Evolutionary conservation across 352 stramenopile species (phyloP).

Genomic region (Lagenidium giganteum): DNA sequence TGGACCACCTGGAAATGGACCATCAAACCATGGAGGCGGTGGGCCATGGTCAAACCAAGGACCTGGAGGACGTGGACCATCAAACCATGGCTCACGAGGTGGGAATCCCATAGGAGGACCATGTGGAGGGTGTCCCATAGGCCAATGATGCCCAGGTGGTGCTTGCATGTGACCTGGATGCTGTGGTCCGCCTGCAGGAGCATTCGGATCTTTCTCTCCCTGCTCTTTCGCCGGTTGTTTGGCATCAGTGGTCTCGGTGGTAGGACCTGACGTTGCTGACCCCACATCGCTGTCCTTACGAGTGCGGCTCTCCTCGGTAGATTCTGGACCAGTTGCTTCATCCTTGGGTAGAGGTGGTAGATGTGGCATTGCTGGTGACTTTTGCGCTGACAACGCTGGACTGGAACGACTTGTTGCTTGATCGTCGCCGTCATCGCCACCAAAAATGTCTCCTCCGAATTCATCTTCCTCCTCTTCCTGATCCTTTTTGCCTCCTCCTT

Average conservation of each 20-base stretch:
- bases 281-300: too few relatives aligned
- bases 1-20: slow-evolving; percentile 55
- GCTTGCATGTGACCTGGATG: slow-evolving; percentile 15
- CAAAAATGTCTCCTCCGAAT: slow-evolving; percentile 84
- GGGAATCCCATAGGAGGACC: slow-evolving; percentile 55
- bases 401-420: slow-evolving; percentile 9
- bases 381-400: slow-evolving; percentile 21
- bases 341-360: slow-evolving; percentile 38
- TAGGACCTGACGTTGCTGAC: too few relatives aligned
- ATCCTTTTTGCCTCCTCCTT: slow-evolving; percentile 67
- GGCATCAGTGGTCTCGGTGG: too few relatives aligned
- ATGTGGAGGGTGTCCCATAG: slow-evolving; percentile 26
- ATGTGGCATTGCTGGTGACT: slow-evolving; percentile 18
- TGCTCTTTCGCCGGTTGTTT: too few relatives aligned
- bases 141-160: slow-evolving; percentile 28
- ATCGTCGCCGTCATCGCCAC: slow-evolving; percentile 46
- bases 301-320: too few relatives aligned
- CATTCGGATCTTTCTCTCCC: background rate
- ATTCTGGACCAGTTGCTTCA: background rate
- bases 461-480: slow-evolving; percentile 72
- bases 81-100: slow-evolving; percentile 60
- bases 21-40: slow-evolving; percentile 74
- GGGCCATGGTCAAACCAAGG: slow-evolving; percentile 76
- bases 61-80: slow-evolving; percentile 58
- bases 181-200: background rate